Evolutionary conservation across 2,329 filamentous ascomycete genomes (phyloP), one percentile per base, ranked within the genome.

Genomic region (Byssothecium circinans): DNA sequence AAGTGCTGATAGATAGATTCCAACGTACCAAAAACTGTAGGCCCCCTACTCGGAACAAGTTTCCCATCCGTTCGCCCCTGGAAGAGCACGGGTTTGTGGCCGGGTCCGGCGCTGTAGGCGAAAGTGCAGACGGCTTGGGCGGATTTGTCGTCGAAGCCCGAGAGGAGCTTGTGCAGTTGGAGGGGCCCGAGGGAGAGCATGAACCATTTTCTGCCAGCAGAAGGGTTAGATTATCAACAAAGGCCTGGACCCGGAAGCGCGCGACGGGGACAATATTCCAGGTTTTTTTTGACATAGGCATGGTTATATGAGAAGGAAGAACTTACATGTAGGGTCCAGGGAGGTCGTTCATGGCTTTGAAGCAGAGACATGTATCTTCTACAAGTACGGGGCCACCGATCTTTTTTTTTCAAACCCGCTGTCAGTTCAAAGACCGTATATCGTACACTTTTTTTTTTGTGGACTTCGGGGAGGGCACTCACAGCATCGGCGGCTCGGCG

Each of bases 61-160:
- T 85, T 89, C 48, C 92, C 85, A 60, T 88, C 80, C 11, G 91
- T 96, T 50, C 89, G 81, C 8, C 94, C 94, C 73, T 99, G 91
- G 74, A 99, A 99, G 14, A 97, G 78, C 22, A 95, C 79, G 1
- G 89, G 86, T 64, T 95, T 84, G 43, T 89, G 79, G 2, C 89
- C 91, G 4, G 91, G 94, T 0, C 92, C 94, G 54, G 85, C 81
- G 45, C 84, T 94, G 74, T 95, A 96, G 19, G 86, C 94, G 74
- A 99, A 99, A 0, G 94, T 99, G 75, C 92, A 96, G 37, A 99
- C 88, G 15, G 94, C 92, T 73, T 95, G 85, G 36, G 91, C 91
- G 36, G 86, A 88, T 73, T 96, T 96, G 74, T 99, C 89, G 22
- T 88, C 80, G 69, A 96, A 96, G 6, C 87, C 90, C 43, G 85